phyloP scores from a whole-genome alignment of 1,139 yeast genomes.

The Yamadazyma diospyri region DNA sequence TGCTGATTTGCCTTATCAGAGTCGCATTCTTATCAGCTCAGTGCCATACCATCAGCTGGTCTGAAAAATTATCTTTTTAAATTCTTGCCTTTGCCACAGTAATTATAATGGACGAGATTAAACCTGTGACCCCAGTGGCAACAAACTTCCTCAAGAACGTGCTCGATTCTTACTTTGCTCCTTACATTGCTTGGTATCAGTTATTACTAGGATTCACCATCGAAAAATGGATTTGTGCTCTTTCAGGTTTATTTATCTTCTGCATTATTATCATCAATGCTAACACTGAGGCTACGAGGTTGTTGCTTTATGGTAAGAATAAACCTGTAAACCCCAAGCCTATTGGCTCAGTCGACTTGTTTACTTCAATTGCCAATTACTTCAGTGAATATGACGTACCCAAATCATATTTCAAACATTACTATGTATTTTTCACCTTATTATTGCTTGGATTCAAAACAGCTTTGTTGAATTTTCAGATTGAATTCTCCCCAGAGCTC shows the following conservation, averaged over 20 bases:
- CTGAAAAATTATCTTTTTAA: too few relatives aligned
- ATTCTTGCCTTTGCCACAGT: too few relatives aligned
- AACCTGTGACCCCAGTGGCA: too few relatives aligned
- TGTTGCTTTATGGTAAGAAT: slow-evolving; percentile 16
- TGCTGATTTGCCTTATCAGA: too few relatives aligned
- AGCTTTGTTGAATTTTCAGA: slow-evolving; percentile 10
- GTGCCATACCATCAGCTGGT: too few relatives aligned
- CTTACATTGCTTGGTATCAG: slow-evolving; percentile 5
- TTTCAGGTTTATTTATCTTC: slow-evolving; percentile 6
- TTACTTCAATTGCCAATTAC: slow-evolving; percentile 4
- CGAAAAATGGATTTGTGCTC: slow-evolving; percentile 14
- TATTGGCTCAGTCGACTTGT: slow-evolving; percentile 2
- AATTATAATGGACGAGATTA: too few relatives aligned
- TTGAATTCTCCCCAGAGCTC: slow-evolving; percentile 9
- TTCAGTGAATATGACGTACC: slow-evolving; percentile 35
- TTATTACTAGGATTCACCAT: slow-evolving; percentile 3
- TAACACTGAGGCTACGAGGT: slow-evolving; percentile 7
- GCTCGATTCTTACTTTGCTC: slow-evolving; percentile 4
- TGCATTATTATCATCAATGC: slow-evolving; percentile 12
- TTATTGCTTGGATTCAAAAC: slow-evolving; percentile 8
- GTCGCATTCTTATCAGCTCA: too few relatives aligned
- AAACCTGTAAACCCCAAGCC: not conserved
- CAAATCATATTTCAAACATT: slow-evolving; percentile 47
- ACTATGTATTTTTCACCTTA: slow-evolving; percentile 33
- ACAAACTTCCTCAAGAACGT: not conserved